A percentile compares a stretch with the other conserved stretches of the same genome.
Evolutionary conservation across 2,329 filamentous ascomycete genomes (phyloP).

Genomic region (Domatiomyces globalis): DNA sequence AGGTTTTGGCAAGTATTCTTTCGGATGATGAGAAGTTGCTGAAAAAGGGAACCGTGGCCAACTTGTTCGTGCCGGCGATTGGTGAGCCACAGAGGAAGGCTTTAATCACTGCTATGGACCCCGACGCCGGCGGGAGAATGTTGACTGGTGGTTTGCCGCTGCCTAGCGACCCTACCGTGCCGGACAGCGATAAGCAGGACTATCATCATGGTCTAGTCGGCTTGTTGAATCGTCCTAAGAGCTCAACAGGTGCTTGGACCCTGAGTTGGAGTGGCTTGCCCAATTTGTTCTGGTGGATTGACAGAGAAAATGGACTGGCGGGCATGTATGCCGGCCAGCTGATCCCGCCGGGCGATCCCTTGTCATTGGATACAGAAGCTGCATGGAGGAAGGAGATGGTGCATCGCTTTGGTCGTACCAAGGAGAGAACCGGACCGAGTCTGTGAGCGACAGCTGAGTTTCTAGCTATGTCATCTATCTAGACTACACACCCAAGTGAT

Average conservation of each 20-base stretch:
- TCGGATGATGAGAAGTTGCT: slow-evolving; percentile 22
- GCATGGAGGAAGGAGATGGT: slow-evolving; percentile 10
- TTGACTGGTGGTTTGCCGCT: neutral
- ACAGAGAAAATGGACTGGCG: slow-evolving; percentile 11
- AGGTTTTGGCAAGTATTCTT: slow-evolving; percentile 21
- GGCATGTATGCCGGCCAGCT: slow-evolving; percentile 16
- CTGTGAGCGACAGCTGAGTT: neutral
- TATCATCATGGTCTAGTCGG: slow-evolving; percentile 5
- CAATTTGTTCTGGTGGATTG: slow-evolving; percentile 19
- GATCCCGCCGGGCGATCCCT: slow-evolving; percentile 14
- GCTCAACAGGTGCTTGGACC: slow-evolving; percentile 10
- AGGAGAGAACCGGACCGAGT: neutral
- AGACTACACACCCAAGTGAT: neutral
- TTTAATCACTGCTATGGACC: neutral
- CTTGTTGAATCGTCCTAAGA: slow-evolving; percentile 3
- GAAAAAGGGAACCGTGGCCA: slow-evolving; percentile 13
- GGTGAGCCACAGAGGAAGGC: neutral
- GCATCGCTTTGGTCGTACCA: neutral
- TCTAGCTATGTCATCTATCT: neutral
- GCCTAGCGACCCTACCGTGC: neutral
- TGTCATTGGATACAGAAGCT: slow-evolving; percentile 7
- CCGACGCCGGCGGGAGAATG: neutral
- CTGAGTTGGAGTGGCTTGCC: slow-evolving; percentile 18
- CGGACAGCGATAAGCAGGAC: neutral
- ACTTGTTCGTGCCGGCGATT: slow-evolving; percentile 12